Evolutionary conservation across 2,329 filamentous ascomycete species (phyloP).

Genomic region (Sphaceloma murrayae): DNA sequence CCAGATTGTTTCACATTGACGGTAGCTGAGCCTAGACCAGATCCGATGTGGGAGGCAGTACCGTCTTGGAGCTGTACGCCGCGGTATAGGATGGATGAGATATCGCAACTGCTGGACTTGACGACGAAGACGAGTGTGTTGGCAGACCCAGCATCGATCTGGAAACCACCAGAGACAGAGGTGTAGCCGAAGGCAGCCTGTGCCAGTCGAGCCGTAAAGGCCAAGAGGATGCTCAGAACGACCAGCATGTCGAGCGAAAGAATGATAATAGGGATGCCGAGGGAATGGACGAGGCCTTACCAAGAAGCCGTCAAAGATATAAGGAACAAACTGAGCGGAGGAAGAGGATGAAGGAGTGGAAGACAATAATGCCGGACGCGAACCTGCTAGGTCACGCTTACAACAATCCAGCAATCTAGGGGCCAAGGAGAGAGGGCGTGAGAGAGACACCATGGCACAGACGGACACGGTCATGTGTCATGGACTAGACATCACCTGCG

Average conservation of each 20-base stretch:
- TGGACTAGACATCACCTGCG: too few relatives aligned
- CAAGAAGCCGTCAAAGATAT: background rate
- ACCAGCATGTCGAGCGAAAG: slow-evolving; percentile 4
- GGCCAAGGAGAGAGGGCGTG: background rate
- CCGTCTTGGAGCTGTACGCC: slow-evolving; percentile 51
- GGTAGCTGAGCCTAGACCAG: slow-evolving; percentile 49
- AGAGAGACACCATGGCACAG: too few relatives aligned
- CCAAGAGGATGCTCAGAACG: background rate
- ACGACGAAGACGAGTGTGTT: slow-evolving; percentile 30
- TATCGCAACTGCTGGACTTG: slow-evolving; percentile 47
- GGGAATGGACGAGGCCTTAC: background rate
- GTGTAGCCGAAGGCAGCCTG: slow-evolving; percentile 31
- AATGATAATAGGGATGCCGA: background rate
- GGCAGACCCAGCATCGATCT: slow-evolving; percentile 30
- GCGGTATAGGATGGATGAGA: slow-evolving; percentile 53
- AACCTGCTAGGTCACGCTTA: too few relatives aligned
- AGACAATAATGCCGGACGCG: too few relatives aligned
- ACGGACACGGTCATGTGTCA: too few relatives aligned
- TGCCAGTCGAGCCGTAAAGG: background rate
- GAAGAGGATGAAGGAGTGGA: background rate
- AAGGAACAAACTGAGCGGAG: slow-evolving; percentile 1
- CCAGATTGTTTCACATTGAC: slow-evolving; percentile 45
- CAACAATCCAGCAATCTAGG: slow-evolving; percentile 9
- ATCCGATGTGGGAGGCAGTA: slow-evolving; percentile 48
- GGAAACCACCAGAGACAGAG: slow-evolving; percentile 25